Percentiles rank a stretch among this genome's conserved stretches.
Conservation (phyloP, 2,329 filamentous ascomycete genomes). For the Scedosporium aurantiacum region DNA sequence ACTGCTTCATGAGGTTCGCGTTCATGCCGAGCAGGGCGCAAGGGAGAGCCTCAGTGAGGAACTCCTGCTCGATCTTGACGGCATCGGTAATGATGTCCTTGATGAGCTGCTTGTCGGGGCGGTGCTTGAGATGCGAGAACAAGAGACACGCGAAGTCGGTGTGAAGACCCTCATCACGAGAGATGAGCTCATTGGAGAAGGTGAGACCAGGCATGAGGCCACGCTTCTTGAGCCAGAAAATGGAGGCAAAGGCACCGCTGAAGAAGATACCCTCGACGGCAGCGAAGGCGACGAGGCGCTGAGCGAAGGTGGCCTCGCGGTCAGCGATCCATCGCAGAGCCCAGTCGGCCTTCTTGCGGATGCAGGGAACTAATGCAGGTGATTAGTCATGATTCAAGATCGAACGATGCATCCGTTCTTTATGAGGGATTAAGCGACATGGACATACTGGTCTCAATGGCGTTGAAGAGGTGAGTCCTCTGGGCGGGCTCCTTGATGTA, state of each 20-base stretch:
- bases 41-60: conserved; percentile 89
- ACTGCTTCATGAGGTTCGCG: conserved; percentile 93
- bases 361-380: conserved; percentile 63
- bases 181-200: conserved; percentile 99
- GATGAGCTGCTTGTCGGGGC: conserved; percentile 71
- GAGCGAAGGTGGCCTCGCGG: conserved; percentile 85
- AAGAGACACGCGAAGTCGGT: conserved; percentile 97
- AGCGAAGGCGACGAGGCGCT: conserved; percentile 91
- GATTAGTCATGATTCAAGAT: conserved; percentile 12
- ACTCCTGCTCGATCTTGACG: conserved; percentile 92
- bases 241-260: conserved; percentile 94
- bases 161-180: conserved; percentile 97
- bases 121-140: conserved; percentile 93
- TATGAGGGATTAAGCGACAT: conserved; percentile 23
- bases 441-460: conserved; percentile 84
- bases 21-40: conserved; percentile 96
- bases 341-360: conserved; percentile 98
- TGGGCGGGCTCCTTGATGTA: conserved; percentile 98
- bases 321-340: conserved; percentile 91
- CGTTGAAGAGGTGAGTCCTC: conserved; percentile 90
- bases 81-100: conserved; percentile 88
- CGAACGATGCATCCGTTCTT: not conserved
- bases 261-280: conserved; percentile 99
- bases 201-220: conserved; percentile 97
- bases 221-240: conserved; percentile 99